Conservation (phyloP, 306 rosid species). For the Gillenia trifoliata region DNA sequence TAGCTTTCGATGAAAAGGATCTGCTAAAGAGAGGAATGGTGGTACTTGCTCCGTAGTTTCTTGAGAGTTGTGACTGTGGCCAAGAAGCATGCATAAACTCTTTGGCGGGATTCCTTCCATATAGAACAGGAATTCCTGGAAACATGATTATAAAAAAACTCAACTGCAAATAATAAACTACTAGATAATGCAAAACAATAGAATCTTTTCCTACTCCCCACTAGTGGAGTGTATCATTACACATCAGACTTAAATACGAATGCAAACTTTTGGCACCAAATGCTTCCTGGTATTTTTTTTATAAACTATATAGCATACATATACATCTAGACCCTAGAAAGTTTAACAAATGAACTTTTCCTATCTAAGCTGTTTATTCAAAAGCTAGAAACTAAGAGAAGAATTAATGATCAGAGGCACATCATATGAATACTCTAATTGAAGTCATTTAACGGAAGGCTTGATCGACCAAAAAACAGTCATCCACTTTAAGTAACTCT, state of each 20-base stretch:
- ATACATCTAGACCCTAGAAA: not conserved
- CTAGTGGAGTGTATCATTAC: not conserved
- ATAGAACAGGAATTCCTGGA: conserved; percentile 30
- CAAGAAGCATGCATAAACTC: conserved; percentile 5
- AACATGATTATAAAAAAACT: conserved; percentile 9
- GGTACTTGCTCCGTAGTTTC: conserved; percentile 29
- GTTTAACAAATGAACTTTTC: not conserved
- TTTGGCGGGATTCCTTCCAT: conserved; percentile 22
- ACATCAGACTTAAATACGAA: not conserved
- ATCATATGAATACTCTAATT: not conserved
- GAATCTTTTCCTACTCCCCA: not conserved
- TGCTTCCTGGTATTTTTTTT: not conserved
- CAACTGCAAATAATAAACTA: not conserved
- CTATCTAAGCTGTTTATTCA: not conserved
- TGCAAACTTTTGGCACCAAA: not conserved
- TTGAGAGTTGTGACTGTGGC: conserved; percentile 24
- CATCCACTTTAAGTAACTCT: not conserved
- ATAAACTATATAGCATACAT: not conserved
- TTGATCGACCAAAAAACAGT: not conserved
- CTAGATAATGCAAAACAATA: not conserved
- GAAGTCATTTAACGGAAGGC: not conserved
- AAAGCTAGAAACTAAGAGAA: not conserved
- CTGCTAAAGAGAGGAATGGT: conserved; percentile 25
- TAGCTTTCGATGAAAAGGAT: conserved; percentile 54
- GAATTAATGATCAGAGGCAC: not conserved